phyloP scores from a whole-genome alignment of 257 asterid species.

The Haberlea rhodopensis region DNA sequence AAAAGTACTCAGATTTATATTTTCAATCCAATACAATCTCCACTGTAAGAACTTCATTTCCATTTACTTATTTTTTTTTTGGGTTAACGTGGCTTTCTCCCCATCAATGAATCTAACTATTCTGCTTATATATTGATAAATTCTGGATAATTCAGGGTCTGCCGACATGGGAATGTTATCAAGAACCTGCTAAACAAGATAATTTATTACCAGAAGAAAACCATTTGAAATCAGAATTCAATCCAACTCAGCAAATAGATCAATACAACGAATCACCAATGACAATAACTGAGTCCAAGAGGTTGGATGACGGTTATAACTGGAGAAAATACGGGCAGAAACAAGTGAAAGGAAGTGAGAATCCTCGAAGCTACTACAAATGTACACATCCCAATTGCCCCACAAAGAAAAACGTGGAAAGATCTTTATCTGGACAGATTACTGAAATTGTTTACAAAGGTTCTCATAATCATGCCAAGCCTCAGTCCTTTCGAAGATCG shows the following conservation, averaged over 20 bases:
- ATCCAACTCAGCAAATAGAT: slow-evolving; percentile 34
- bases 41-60: background rate
- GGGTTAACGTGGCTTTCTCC: background rate
- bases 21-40: slow-evolving; percentile 41
- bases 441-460: slow-evolving; percentile 81
- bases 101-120: background rate
- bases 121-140: background rate
- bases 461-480: slow-evolving; percentile 75
- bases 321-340: slow-evolving; percentile 96
- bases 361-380: slow-evolving; percentile 86
- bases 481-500: slow-evolving; percentile 67
- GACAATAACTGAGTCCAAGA: slow-evolving; percentile 31
- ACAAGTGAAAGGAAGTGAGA: slow-evolving; percentile 86
- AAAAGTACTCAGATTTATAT: slow-evolving; percentile 52
- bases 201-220: slow-evolving; percentile 26
- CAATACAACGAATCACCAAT: slow-evolving; percentile 39
- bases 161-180: slow-evolving; percentile 42
- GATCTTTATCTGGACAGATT: slow-evolving; percentile 60
- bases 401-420: slow-evolving; percentile 74
- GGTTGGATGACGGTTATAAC: slow-evolving; percentile 77
- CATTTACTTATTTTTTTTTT: slow-evolving; percentile 7
- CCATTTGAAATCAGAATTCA: slow-evolving; percentile 28
- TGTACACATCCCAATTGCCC: slow-evolving; percentile 74
- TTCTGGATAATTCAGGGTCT: slow-evolving; percentile 36
- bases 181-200: slow-evolving; percentile 37